Evolutionary conservation across 352 stramenopile genomes (phyloP).

Genomic region (Thalassiosira ordinaria): DNA sequence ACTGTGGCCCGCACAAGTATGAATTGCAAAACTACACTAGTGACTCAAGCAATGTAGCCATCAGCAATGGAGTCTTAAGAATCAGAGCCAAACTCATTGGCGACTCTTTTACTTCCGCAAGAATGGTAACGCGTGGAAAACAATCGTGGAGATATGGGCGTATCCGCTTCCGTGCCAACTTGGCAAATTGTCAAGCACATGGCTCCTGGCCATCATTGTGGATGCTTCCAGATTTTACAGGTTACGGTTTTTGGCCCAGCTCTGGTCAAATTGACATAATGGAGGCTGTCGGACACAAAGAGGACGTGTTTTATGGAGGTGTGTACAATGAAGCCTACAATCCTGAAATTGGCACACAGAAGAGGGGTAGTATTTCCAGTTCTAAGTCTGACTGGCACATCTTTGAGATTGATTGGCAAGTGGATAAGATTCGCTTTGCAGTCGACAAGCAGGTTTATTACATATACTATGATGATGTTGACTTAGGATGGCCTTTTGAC

Average conservation of each 20-base stretch:
- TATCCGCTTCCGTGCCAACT: conserved; percentile 31
- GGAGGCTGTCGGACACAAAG: conserved; percentile 32
- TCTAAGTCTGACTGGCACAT: conserved; percentile 46
- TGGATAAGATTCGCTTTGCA: conserved; percentile 54
- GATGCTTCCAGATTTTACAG: conserved; percentile 26
- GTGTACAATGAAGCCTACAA: conserved; percentile 42
- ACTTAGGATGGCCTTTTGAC: conserved; percentile 59
- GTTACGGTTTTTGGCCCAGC: conserved; percentile 36
- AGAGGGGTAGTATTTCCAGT: conserved; percentile 16
- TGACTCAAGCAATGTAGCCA: conserved; percentile 21
- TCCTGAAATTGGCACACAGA: conserved; percentile 12
- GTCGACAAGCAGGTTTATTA: conserved; percentile 47
- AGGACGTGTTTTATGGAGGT: conserved; percentile 41
- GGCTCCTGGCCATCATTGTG: conserved; percentile 45
- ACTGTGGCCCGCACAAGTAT: conserved; percentile 65
- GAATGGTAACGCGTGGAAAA: conserved; percentile 34
- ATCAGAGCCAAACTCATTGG: conserved; percentile 22
- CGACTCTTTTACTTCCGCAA: conserved; percentile 24
- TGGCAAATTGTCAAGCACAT: conserved; percentile 28
- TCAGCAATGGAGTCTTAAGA: conserved; percentile 31
- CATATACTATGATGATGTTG: conserved; percentile 2
- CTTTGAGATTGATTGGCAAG: conserved; percentile 59
- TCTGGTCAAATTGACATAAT: conserved; percentile 49
- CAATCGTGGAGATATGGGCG: conserved; percentile 32
- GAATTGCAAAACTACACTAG: conserved; percentile 53